Evolutionary conservation across 768 basidiomycete genomes (phyloP), one percentile per base, ranked within the genome.

Genomic region (Clitopilus hobsonii): DNA sequence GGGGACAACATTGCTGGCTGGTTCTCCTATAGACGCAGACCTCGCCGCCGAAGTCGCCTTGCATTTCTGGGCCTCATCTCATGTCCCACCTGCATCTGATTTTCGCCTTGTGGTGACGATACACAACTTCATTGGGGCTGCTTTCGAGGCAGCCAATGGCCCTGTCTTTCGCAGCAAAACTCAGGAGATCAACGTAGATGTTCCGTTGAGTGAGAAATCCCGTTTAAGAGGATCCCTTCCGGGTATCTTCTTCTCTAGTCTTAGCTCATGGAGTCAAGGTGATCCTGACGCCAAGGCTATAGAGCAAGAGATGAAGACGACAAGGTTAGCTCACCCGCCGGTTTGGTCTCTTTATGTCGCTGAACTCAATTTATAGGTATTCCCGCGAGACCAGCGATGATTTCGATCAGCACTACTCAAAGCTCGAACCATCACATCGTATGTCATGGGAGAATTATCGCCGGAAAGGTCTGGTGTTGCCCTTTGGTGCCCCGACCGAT

Each of bases 371-470:
- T 45, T 32, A 16, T 10, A 45, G 41, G 22, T 20, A 20, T 45
- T 16, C 41, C 18, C 41, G n/a, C 5, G 18, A 8, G n/a, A n/a
- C n/a, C 22, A 16, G 41, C 5, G 6, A 36, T 4, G 32, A 36
- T n/a, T n/a, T 11, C 32, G 13, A 36, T n/a, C 32, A 36, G 13
- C 32, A n/a, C 2, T 32, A 36, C 18, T 52, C 18, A 5, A 16
- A 32, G 5, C 22, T 52, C n/a, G 51, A 52, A 25, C 51, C 51
- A 16, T 52, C 51, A 11, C 51, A 52, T 24, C 51, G 51, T 10
- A 22, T 52, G 23, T 28, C 51, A 7, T 52, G 30, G 11, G 18
- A 32, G n/a, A 25, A 25, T 7, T 52, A 32, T 32, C 51, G 51
- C 27, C 18, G 28, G 13, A 18, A 22, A 3, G 51, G 51, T 20